A percentile compares a stretch with the other conserved stretches of the same genome.
Evolutionary conservation across 805 yeast genomes (phyloP).

Genomic region (Helenozyma rhizophorensis): DNA sequence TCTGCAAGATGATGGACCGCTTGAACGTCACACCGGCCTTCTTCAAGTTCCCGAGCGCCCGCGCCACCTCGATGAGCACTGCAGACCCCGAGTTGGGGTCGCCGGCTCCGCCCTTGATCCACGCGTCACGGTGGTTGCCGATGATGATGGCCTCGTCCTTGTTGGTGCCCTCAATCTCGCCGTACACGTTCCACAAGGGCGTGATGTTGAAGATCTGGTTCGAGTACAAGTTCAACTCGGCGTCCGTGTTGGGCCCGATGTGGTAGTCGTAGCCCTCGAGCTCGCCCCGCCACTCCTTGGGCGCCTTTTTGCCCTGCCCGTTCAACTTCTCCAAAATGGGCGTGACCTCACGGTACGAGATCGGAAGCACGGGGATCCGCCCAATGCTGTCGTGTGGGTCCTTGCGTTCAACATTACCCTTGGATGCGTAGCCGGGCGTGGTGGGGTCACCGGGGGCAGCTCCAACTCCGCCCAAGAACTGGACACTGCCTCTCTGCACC

Average conservation of each 20-base stretch:
- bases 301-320: constrained; percentile 52
- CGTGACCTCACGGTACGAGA: constrained; percentile 56
- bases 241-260: constrained; percentile 45
- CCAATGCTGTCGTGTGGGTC: constrained; percentile 44
- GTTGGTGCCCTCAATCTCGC: constrained; percentile 51
- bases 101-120: constrained; percentile 76
- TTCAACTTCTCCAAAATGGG: constrained; percentile 58
- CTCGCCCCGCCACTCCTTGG: constrained; percentile 34
- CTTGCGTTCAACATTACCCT: constrained; percentile 14
- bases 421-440: constrained; percentile 64
- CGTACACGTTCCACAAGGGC: constrained; percentile 62
- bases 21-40: constrained; percentile 66
- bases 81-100: constrained; percentile 79
- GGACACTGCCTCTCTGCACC: constrained; percentile 60
- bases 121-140: constrained; percentile 79
- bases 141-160: constrained; percentile 53
- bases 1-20: constrained; percentile 63
- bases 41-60: constrained; percentile 52
- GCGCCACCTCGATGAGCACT: constrained; percentile 56
- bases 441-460: constrained; percentile 73
- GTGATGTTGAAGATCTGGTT: constrained; percentile 58
- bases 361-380: constrained; percentile 65
- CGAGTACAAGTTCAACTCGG: constrained; percentile 50
- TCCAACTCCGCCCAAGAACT: constrained; percentile 46
- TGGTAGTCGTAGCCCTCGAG: constrained; percentile 44